These are phyloP conservation scores for Verticillium nonalfalfae DNA, from an alignment of 2,329 filamentous ascomycete genomes.

Conservation along the genomic window DNA sequence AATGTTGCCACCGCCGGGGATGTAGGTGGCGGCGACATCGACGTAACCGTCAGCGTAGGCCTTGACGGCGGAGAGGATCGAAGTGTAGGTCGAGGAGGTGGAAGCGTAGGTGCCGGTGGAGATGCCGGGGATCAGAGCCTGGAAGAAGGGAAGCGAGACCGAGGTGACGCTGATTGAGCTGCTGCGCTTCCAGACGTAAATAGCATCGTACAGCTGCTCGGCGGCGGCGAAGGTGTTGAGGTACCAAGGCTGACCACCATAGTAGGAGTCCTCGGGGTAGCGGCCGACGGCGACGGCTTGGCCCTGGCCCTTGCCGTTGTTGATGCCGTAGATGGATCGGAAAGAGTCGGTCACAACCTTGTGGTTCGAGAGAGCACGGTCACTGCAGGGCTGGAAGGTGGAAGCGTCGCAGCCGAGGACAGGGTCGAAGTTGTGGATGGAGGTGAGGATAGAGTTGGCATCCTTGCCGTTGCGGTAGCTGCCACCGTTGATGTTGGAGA, in stretches of 20 bases:
- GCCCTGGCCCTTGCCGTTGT: conserved; percentile 55
- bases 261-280: conserved; percentile 69
- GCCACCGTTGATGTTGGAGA: conserved; percentile 62
- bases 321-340: conserved; percentile 62
- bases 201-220: conserved; percentile 71
- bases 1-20: conserved; percentile 54
- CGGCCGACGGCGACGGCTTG: conserved; percentile 57
- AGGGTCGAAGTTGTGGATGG: conserved; percentile 66
- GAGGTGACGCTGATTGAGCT: conserved; percentile 59
- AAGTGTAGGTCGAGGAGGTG: conserved; percentile 38
- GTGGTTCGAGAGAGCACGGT: conserved; percentile 65
- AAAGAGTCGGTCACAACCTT: conserved; percentile 73
- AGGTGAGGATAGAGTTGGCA: conserved; percentile 60
- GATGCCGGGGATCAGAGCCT: conserved; percentile 52
- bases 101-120: conserved; percentile 56
- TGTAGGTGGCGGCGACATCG: conserved; percentile 56
- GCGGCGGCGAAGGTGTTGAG: conserved; percentile 70
- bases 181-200: conserved; percentile 62
- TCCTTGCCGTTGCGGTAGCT: conserved; percentile 63
- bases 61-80: conserved; percentile 50
- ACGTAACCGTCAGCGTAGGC: conserved; percentile 57
- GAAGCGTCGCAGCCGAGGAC: conserved; percentile 56
- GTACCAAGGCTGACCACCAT: conserved; percentile 78
- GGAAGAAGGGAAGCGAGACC: conserved; percentile 66
- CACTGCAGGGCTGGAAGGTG: conserved; percentile 75